These are phyloP conservation scores for Dactylorhiza incarnata DNA, from an alignment of 106 monocot species.

Conservation along the genomic window DNA sequence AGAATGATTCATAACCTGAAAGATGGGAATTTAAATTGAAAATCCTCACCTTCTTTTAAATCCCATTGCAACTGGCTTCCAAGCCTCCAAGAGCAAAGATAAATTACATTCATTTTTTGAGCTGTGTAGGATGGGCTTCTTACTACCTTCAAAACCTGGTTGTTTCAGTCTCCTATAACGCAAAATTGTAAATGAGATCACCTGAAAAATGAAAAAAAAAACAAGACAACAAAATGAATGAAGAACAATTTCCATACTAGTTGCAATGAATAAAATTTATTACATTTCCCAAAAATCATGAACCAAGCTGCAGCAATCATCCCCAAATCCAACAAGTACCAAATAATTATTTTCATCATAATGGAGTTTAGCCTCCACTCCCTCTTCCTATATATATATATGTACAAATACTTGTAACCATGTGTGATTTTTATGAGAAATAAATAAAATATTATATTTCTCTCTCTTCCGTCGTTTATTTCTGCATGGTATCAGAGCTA, in stretches of 20 bases:
- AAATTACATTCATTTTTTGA: constrained; percentile 27
- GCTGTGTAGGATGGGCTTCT: constrained; percentile 7
- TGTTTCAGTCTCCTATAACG: constrained; percentile 62
- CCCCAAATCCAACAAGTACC: neutral
- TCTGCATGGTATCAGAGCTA: too few species aligned
- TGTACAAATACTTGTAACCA: too few species aligned
- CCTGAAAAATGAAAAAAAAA: constrained; percentile 38
- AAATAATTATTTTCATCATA: too few species aligned
- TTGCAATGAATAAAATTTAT: neutral
- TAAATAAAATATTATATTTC: too few species aligned
- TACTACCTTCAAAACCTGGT: constrained; percentile 18
- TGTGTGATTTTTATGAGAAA: too few species aligned
- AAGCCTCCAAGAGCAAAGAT: constrained; percentile 68
- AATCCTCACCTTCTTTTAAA: constrained; percentile 69
- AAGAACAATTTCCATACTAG: neutral
- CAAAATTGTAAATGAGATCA: constrained; percentile 57
- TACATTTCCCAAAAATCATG: neutral
- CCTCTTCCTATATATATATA: too few species aligned
- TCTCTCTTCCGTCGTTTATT: too few species aligned
- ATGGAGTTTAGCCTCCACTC: too few species aligned
- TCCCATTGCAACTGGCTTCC: constrained; percentile 91
- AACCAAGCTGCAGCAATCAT: neutral
- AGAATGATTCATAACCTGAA: neutral
- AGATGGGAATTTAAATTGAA: neutral
- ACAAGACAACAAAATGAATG: constrained; percentile 4